Evolutionary conservation across 441 rosid species (phyloP), one percentile per base, ranked within the genome.

Genomic region (Aleurites moluccanus): DNA sequence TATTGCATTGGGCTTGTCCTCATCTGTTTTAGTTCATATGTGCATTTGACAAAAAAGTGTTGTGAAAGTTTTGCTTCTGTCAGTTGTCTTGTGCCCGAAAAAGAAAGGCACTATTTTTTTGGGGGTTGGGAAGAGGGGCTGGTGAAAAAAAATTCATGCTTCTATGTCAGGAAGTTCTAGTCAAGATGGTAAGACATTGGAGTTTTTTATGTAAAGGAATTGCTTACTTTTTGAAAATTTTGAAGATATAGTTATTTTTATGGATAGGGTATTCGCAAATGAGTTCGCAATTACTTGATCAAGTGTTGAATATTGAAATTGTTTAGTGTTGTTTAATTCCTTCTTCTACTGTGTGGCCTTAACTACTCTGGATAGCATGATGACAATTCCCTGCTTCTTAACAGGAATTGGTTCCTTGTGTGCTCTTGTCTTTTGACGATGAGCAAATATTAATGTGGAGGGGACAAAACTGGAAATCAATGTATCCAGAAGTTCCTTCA

Each of bases 401-500:
- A 15, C 88, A 94, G 98, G 97, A 91, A 50, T 83, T 94, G 81
- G 97, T 91, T 77, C 98, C 98, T 42, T 94, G 97, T 16, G 90
- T 92, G 80, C 91, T 94, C 67, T 80, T 94, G 77, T 91, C 97
- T 71, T 94, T 92, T 73, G 98, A 91, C 30, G 91, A 94, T 67
- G 97, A 90, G 84, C 98, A 92, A 73, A 88, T 94, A 81, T 76
- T 94, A 85, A 86, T 92, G 87, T 94, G 97, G 97, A 88, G 98
- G 81, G 98, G 97, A 76, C 84, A 61, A 62, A 85, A 91, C 18
- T 94, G 97, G 97, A 92, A 87, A 80, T 82, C 96, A 13, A 86
- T 79, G 86, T 92, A 87, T 77, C 74, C 82, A 57, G 77, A 77
- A 72, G 68, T 62, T 67, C 80, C 86, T 69, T 73, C 85, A 73